phyloP scores from a whole-genome alignment of 2,329 filamentous ascomycete species.

The Cadophora sp. region DNA sequence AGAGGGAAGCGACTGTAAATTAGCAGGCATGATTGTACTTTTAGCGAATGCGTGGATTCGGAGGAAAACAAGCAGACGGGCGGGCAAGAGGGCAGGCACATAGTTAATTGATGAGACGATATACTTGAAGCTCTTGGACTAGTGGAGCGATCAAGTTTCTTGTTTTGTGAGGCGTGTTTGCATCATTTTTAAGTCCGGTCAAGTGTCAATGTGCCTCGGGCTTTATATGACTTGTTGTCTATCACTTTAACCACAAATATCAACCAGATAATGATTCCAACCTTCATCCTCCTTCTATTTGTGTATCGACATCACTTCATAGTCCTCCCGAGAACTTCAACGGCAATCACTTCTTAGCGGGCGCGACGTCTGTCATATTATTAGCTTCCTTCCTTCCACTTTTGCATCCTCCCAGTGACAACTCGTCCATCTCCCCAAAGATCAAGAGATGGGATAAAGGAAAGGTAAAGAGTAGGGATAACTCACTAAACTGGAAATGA shows the following conservation, averaged over 20 bases:
- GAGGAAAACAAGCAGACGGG: background rate
- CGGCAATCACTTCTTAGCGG: slow-evolving; percentile 12
- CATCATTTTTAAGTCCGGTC: background rate
- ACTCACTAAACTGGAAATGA: slow-evolving; percentile 54
- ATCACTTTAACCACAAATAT: background rate
- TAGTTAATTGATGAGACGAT: slow-evolving; percentile 13
- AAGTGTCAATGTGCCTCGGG: background rate
- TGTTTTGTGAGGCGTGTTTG: background rate
- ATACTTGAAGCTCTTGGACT: background rate
- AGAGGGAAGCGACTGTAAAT: background rate
- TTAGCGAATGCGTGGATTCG: background rate
- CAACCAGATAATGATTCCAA: background rate
- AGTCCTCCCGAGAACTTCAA: background rate
- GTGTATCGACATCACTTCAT: background rate
- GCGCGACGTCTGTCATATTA: slow-evolving; percentile 14
- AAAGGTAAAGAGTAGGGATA: background rate
- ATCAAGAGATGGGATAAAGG: background rate
- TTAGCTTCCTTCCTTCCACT: background rate
- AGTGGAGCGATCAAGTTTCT: background rate
- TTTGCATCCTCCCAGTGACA: background rate
- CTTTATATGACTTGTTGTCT: background rate
- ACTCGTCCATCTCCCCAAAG: background rate
- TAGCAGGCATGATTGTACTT: slow-evolving; percentile 15
- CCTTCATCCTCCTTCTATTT: background rate
- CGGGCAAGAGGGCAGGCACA: background rate